Percentiles rank a stretch among this genome's conserved stretches.
Conservation (phyloP, 257 asterid genomes). For the Hygrophila difformis region DNA sequence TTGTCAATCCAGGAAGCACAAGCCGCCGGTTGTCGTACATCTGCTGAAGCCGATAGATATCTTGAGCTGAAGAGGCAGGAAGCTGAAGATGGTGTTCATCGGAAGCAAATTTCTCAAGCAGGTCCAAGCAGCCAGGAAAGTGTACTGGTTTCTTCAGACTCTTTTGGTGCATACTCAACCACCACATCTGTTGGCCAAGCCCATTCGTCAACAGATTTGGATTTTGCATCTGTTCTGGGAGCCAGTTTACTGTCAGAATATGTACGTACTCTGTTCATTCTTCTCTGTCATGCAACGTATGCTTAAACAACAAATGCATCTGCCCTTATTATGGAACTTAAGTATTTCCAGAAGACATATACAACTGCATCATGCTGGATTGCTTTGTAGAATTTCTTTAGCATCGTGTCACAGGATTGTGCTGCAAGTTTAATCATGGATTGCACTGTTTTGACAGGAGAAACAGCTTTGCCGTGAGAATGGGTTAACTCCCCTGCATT, state of each 20-base stretch:
- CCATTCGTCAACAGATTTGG: constrained; percentile 31
- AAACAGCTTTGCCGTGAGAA: constrained; percentile 67
- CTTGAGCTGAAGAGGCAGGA: constrained; percentile 67
- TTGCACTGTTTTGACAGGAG: constrained; percentile 47
- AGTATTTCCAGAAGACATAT: too few relatives aligned
- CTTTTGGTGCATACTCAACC: constrained; percentile 41
- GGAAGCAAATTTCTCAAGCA: constrained; percentile 54
- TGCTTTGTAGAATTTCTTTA: too few relatives aligned
- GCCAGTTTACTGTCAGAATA: constrained; percentile 50
- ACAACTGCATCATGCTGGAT: too few relatives aligned
- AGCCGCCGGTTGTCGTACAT: constrained; percentile 75
- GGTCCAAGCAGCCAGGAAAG: constrained; percentile 54
- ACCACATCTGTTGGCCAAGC: constrained; percentile 36
- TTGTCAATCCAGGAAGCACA: constrained; percentile 69
- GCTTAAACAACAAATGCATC: too few relatives aligned
- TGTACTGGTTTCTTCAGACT: constrained; percentile 44
- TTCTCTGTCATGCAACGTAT: not conserved
- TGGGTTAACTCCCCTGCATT: constrained; percentile 50
- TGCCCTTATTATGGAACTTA: too few relatives aligned
- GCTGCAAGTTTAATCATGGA: constrained; percentile 1
- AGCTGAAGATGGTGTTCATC: constrained; percentile 46
- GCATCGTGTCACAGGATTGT: too few relatives aligned
- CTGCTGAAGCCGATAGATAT: constrained; percentile 69
- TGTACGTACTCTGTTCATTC: constrained; percentile 34
- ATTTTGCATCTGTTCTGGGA: constrained; percentile 33